A percentile compares a stretch with the other conserved stretches of the same genome.
phyloP scores from a whole-genome alignment of 2,329 filamentous ascomycete species.

The Fusarium sulawesiense region DNA sequence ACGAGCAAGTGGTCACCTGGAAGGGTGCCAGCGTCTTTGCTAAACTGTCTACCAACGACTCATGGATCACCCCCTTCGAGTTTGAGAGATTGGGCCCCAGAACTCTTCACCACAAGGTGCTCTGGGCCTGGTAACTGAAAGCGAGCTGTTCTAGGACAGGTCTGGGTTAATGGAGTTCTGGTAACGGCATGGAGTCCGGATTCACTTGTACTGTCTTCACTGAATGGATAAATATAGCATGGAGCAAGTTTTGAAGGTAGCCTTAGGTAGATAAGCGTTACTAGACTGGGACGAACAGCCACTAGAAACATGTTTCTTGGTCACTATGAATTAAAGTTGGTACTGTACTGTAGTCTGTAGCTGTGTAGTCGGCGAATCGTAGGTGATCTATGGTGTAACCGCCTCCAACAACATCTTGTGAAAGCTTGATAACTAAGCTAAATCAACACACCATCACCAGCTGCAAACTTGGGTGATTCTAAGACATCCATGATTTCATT shows the following conservation, averaged over 20 bases:
- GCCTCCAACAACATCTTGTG: background rate
- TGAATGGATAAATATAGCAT: slow-evolving; percentile 14
- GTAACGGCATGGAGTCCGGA: slow-evolving; percentile 42
- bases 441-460: background rate
- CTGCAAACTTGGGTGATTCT: background rate
- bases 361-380: slow-evolving; percentile 4
- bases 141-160: slow-evolving; percentile 8
- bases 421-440: background rate
- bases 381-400: background rate
- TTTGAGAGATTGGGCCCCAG: slow-evolving; percentile 87
- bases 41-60: slow-evolving; percentile 91
- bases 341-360: slow-evolving; percentile 1
- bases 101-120: slow-evolving; percentile 84
- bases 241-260: slow-evolving; percentile 6
- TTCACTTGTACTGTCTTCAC: slow-evolving; percentile 33
- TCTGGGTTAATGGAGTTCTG: slow-evolving; percentile 39
- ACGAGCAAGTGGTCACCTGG: slow-evolving; percentile 97
- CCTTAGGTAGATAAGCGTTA: slow-evolving; percentile 6
- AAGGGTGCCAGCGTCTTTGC: slow-evolving; percentile 98
- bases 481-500: background rate
- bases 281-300: slow-evolving; percentile 13
- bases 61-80: slow-evolving; percentile 89
- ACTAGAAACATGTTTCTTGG: slow-evolving; percentile 8
- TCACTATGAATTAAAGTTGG: slow-evolving; percentile 2
- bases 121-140: slow-evolving; percentile 67